Evolutionary conservation across 495 filamentous ascomycete species (phyloP).

Genomic region (Diplogelasinospora grovesii): DNA sequence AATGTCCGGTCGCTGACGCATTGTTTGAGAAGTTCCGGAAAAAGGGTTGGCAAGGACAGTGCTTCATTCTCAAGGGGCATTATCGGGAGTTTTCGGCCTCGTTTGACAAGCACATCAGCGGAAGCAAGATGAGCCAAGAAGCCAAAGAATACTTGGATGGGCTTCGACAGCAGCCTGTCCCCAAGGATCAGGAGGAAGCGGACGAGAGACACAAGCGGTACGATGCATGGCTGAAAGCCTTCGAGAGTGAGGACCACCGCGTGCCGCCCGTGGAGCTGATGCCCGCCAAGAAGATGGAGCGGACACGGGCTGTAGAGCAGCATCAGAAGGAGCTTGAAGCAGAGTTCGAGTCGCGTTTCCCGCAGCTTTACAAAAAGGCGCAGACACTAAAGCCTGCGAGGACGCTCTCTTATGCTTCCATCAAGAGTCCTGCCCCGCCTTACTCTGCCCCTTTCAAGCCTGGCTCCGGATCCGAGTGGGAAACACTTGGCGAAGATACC

Average conservation of each 20-base stretch:
- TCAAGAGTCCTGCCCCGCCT: too few species aligned
- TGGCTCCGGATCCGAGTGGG: too few species aligned
- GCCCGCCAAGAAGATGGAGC: slow-evolving; percentile 31
- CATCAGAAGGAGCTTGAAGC: slow-evolving; percentile 34
- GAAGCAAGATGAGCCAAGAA: slow-evolving; percentile 32
- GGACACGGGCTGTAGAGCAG: slow-evolving; percentile 27
- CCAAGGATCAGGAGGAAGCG: slow-evolving; percentile 26
- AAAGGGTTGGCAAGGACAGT: slow-evolving; percentile 38
- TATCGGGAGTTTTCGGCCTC: slow-evolving; percentile 41
- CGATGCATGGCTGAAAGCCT: slow-evolving; percentile 30
- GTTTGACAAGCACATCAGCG: slow-evolving; percentile 39
- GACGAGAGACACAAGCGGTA: slow-evolving; percentile 22
- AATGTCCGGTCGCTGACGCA: slow-evolving; percentile 37
- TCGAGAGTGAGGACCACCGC: slow-evolving; percentile 33
- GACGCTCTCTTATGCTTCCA: too few species aligned
- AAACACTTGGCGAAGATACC: slow-evolving; percentile 12
- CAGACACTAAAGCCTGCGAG: slow-evolving; percentile 22
- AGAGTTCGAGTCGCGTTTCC: slow-evolving; percentile 30
- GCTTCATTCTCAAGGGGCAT: slow-evolving; percentile 44
- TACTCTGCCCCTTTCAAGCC: too few species aligned
- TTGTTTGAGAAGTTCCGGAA: slow-evolving; percentile 32
- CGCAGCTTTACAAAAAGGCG: slow-evolving; percentile 30
- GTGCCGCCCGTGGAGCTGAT: slow-evolving; percentile 28
- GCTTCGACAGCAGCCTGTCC: slow-evolving; percentile 23
- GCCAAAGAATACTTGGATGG: slow-evolving; percentile 37